These are phyloP conservation scores for Ophiostoma pallidulum DNA, from an alignment of 2,329 filamentous ascomycete species.

Conservation along the genomic window DNA sequence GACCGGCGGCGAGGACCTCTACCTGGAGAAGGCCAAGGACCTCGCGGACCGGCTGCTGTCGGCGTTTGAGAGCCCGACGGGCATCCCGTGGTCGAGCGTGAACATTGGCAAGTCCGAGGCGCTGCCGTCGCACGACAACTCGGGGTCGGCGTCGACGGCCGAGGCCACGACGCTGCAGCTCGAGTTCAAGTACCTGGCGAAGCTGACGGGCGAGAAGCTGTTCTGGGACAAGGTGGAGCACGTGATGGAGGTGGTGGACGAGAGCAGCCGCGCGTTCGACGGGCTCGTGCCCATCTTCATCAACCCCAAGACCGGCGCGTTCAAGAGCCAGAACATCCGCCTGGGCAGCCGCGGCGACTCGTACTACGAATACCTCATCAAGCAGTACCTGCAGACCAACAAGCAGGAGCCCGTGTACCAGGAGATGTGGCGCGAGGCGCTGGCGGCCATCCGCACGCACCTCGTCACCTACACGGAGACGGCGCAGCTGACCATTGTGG, in stretches of 20 bases:
- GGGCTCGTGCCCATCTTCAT: constrained; percentile 90
- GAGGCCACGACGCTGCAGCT: constrained; percentile 89
- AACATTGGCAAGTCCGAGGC: constrained; percentile 71
- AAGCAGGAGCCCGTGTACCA: constrained; percentile 76
- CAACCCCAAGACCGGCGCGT: constrained; percentile 66
- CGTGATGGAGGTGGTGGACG: constrained; percentile 84
- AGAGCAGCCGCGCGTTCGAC: constrained; percentile 65
- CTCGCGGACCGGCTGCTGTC: constrained; percentile 78
- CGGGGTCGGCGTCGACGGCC: constrained; percentile 83
- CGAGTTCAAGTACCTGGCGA: constrained; percentile 94
- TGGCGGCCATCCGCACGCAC: constrained; percentile 81
- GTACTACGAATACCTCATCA: constrained; percentile 98
- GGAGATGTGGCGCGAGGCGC: constrained; percentile 85
- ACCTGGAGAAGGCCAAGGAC: constrained; percentile 91
- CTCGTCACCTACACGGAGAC: constrained; percentile 80
- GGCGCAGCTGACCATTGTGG: constrained; percentile 78
- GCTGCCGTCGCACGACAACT: constrained; percentile 72
- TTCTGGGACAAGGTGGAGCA: constrained; percentile 92
- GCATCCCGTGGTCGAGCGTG: constrained; percentile 82
- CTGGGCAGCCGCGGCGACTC: constrained; percentile 91
- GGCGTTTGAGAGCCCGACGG: constrained; percentile 79
- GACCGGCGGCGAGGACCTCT: constrained; percentile 74
- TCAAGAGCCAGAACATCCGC: constrained; percentile 77
- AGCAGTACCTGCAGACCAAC: constrained; percentile 92
- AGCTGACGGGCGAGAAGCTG: constrained; percentile 81